Percentiles rank a stretch among this genome's conserved stretches.
Evolutionary conservation across 1,284 basidiomycete species (phyloP).

Genomic region (Irpex rosettiformis): DNA sequence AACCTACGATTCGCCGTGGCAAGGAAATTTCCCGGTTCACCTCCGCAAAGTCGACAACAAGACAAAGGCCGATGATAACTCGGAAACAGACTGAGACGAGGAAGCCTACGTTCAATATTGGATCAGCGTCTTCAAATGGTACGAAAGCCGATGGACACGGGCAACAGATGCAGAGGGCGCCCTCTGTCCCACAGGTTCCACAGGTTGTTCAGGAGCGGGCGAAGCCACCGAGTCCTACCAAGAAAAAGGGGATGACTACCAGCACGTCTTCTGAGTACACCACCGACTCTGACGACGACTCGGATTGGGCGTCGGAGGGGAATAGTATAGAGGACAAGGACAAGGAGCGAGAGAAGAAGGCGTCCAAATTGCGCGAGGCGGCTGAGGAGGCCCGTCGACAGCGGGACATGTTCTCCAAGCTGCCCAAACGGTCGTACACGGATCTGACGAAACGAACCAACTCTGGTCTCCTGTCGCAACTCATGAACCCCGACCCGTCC

Average conservation of each 20-base stretch:
- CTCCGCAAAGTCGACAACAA: constrained; percentile 1
- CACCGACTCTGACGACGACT: constrained; percentile 50
- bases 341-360: constrained; percentile 28
- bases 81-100: constrained; percentile 22
- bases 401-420: constrained; percentile 74
- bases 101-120: constrained; percentile 51
- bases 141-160: constrained; percentile 21
- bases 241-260: constrained; percentile 26
- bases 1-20: constrained; percentile 14
- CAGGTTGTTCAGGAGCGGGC: constrained; percentile 11
- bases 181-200: constrained; percentile 10
- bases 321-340: constrained; percentile 23
- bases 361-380: constrained; percentile 37
- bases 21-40: constrained; percentile 10
- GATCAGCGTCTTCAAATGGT: constrained; percentile 53
- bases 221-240: background rate
- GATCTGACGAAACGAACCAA: constrained; percentile 35
- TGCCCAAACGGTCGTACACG: constrained; percentile 58
- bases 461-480: constrained; percentile 59
- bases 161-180: constrained; percentile 10
- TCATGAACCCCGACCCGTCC: constrained; percentile 67
- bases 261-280: constrained; percentile 36
- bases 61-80: constrained; percentile 8
- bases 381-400: constrained; percentile 66
- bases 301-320: constrained; percentile 53